Evolutionary conservation across 768 basidiomycete genomes (phyloP), one percentile per base, ranked within the genome.

Genomic region (Trametopsis cervina): DNA sequence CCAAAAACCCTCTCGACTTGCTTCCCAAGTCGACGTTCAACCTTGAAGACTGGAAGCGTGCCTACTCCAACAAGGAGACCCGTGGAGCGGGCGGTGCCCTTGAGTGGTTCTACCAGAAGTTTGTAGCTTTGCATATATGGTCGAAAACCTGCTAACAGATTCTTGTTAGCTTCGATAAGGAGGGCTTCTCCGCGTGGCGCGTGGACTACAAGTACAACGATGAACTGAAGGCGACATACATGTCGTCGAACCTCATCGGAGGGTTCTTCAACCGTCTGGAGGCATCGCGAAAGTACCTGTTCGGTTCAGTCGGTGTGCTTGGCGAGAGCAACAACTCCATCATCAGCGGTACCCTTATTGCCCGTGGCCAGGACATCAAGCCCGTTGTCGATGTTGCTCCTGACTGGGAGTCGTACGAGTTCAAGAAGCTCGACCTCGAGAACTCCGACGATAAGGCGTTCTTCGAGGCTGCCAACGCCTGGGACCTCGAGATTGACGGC

Each of bases 191-290:
- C 54, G 67, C 82, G 63, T 94, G 89, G 88, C 78, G 88, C 49
- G 82, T 92, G 47, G 89, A 91, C 73, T 99, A 89, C 84, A 96
- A 95, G 74, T 98, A 95, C 81, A 89, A 89, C 70, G 74, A 83
- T 18, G 94, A 96, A 68, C 82, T 97, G 54, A 92, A 92, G 18
- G 81, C 83, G 67, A 78, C 78, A 44, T 97, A 90, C 79, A 97
- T 91, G 93, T 93, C 90, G 51, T 78, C 81, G 53, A 97, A 97
- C 77, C 89, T 87, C 68, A 81, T 96, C 61, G 80, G 81, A 50
- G 95, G 95, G 15, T 92, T 95, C 83, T 97, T 94, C 80, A 89
- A 94, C 78, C 90, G 96, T 49, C 82, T 99, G 7, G 96, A 98
- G 72, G 96, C 82, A 9, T 92, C 93, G 20, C 85, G 95, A 68